Evolutionary conservation across 2,329 filamentous ascomycete genomes (phyloP), one percentile per base, ranked within the genome.

Genomic region (Claviceps citrina): DNA sequence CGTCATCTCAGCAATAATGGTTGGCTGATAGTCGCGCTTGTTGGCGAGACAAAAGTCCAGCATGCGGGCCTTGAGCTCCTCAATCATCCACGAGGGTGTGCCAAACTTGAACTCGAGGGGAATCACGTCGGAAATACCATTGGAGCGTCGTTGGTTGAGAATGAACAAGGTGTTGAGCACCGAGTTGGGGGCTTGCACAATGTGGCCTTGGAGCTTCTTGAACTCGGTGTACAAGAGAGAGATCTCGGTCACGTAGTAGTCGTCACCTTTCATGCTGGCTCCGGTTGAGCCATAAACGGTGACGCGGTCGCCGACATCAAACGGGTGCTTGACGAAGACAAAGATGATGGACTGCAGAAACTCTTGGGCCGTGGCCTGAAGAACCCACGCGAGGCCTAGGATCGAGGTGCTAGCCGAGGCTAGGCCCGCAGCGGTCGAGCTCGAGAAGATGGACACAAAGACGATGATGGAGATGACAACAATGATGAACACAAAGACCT

Each of bases 161-260:
- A 96, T 93, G 61, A 95, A 95, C 0, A 96, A 70, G 0, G 76
- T 85, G 61, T 95, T 96, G 41, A 96, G 72, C 28, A 94, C 78
- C 43, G 82, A 93, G 70, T 96, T 96, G 9, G 89, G 89, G 1
- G 89, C 89, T 59, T 95, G 89, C 0, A 96, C 89, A 19, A 95
- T 81, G 51, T 95, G 87, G 2, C 89, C 89, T 59, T 95, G 81
- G 83, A 95, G 89, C 67, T 95, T 95, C 70, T 95, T 95, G 67
- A 95, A 95, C 54, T 95, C 89, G 12, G 89, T 96, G 57, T 91
- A 96, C 13, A 95, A 70, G 1, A 96, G 70, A 1, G 85, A 82
- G 41, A 96, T 93, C 54, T 94, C 84, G 40, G 93, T 93, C 40
- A 96, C 87, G 48, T 93, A 95, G 61, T 94, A 96, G 52, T 95